Evolutionary conservation across 345 rosid genomes (phyloP), one percentile per base, ranked within the genome.

Genomic region (Mangifera indica): DNA sequence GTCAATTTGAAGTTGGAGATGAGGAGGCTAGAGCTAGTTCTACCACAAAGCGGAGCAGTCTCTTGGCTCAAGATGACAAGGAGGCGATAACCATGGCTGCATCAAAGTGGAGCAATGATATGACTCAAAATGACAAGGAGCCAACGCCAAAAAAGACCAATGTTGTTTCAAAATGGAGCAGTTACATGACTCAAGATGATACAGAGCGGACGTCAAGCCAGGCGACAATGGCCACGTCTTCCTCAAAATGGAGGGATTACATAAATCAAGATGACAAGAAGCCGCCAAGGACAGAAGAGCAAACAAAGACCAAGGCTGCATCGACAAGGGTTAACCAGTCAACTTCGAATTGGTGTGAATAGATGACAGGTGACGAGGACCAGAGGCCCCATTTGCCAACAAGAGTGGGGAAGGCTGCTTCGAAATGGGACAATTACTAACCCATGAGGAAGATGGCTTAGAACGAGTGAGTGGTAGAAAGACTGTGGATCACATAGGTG

Each of bases 341-440:
- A 29, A 29, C 71, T 44, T 73, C 79, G 9, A 61, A 70, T 62
- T 60, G 81, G 81, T 37, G 34, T 70, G 66, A 66, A 37, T 73
- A 70, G 73, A 32, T 67, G 60, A 10, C 66, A 67, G 76, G 55
- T 10, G 79, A 57, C 7, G 20, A 49, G 34, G 53, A 74, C 76
- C 57, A 26, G 62, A 25, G 29, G 63, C 51, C 21, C 51, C 3
- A 0, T 72, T 24, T 24, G 51, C 63, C 60, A 72, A 40, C 60
- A 72, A 40, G 65, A 58, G 44, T 22, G 22, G 72, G 57, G 49
- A 70, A 66, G 29, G 70, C 63, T 9, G 54, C 72, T 72, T 83
- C 87, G 0, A 86, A 82, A 73, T 87, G 97, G 91, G 72, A 71
- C 0, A 68, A 68, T 32, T 86, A 82, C 79, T 89, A 25, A 69